Conservation (phyloP, 2,329 filamentous ascomycete species). For the Sporothrix inflata region DNA sequence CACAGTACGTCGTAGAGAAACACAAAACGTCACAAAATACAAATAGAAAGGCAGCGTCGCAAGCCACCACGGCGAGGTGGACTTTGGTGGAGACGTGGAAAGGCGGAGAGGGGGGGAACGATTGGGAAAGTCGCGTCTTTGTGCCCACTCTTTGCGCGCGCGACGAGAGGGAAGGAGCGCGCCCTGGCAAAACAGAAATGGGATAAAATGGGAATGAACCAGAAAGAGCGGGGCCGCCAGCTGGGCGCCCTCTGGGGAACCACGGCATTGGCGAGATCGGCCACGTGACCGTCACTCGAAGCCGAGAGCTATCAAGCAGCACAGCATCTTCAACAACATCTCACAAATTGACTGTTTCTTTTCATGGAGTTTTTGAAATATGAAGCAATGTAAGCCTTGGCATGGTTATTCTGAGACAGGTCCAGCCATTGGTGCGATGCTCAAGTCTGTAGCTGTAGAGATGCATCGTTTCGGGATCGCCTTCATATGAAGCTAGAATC, state of each 20-base stretch:
- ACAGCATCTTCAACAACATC: background rate
- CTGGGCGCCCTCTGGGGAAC: background rate
- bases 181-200: constrained; percentile 1
- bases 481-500: too few species aligned
- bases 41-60: background rate
- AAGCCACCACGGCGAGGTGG: constrained; percentile 6
- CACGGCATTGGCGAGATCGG: background rate
- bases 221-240: constrained; percentile 7
- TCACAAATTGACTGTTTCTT: background rate
- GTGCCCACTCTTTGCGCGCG: background rate
- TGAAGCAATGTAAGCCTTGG: too few species aligned
- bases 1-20: background rate
- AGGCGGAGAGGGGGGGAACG: constrained; percentile 4
- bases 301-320: background rate
- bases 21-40: background rate
- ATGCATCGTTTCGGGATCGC: too few species aligned
- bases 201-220: constrained; percentile 4
- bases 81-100: constrained; percentile 10
- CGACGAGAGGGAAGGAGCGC: background rate
- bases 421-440: too few species aligned
- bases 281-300: background rate
- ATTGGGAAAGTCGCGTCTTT: constrained; percentile 18
- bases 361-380: too few species aligned
- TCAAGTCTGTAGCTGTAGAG: background rate
- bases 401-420: too few species aligned